phyloP scores from a whole-genome alignment of 495 filamentous ascomycete genomes.

The Penicillium bovifimosum region DNA sequence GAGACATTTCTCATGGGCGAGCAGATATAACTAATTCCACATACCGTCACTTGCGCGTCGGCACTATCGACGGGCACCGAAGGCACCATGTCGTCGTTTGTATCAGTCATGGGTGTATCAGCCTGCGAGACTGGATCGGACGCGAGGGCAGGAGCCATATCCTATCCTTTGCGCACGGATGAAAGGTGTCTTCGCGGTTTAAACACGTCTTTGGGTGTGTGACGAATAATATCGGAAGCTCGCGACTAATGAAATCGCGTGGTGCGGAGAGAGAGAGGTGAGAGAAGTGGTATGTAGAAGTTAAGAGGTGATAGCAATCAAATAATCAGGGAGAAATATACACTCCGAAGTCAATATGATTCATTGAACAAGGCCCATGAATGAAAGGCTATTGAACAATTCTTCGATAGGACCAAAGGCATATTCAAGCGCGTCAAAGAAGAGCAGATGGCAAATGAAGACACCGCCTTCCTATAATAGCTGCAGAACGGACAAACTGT shows the following conservation, averaged over 20 bases:
- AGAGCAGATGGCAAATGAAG: background rate
- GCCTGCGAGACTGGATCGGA: conserved; percentile 45
- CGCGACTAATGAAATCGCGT: conserved; percentile 6
- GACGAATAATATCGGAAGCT: conserved; percentile 5
- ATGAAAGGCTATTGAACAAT: conserved; percentile 1
- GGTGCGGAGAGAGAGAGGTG: background rate
- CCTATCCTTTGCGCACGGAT: conserved; percentile 26
- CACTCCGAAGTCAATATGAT: background rate
- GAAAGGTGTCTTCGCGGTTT: conserved; percentile 16
- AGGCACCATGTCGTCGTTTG: conserved; percentile 45
- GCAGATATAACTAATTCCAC: conserved; percentile 10
- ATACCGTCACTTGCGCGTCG: conserved; percentile 42
- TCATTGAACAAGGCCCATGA: background rate
- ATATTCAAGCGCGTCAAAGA: background rate
- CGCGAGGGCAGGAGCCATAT: conserved; percentile 57
- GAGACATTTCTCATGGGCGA: background rate
- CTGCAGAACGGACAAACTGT: background rate
- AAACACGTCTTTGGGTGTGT: conserved; percentile 14
- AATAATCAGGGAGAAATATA: background rate
- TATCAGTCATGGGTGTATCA: conserved; percentile 57
- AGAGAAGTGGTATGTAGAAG: background rate
- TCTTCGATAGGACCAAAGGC: background rate
- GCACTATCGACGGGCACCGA: conserved; percentile 38
- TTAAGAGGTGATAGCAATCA: background rate
- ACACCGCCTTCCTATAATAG: background rate